Evolutionary conservation across 164 flowering plant genomes (phyloP), one percentile per base, ranked within the genome.

Genomic region (Dillenia turbinata): DNA sequence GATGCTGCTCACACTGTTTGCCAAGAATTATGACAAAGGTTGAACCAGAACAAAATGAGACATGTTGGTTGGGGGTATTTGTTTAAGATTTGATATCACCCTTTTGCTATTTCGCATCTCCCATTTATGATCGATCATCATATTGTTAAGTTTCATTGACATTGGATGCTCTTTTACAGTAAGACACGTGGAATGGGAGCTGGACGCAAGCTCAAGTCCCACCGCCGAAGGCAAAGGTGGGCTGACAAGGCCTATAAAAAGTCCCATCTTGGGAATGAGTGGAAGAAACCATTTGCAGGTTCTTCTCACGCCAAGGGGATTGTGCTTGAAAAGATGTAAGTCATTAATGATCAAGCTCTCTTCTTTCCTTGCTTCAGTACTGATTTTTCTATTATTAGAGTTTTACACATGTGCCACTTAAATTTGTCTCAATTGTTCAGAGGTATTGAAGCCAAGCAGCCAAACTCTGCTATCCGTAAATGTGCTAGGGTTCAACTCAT

Each of bases 131-230:
- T 33, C 7, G 6, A 5, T 33, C 40, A 33, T 33, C 40, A 33
- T 33, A 33, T 5, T 5, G 40, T 26, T 26, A 26, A 33, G 40
- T 33, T 33, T 33, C 40, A 4, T 33, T 33, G 40, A 33, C 40
- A 33, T 33, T 33, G 40, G 40, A 5, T 33, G 6, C 40, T 33
- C 40, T n/a, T 24, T 12, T 65, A 16, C 61, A 70, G 95, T 79
- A 88, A 88, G 79, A 88, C 95, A 59, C 77, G 86, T 61, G 95
- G 95, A 60, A 86, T 83, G 86, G 95, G 95, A 86, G 91, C 95
- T 78, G 95, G 76, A 47, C 89, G 95, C 73, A 88, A 84, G 79
- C 79, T 88, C 63, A 82, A 76, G 75, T 69, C 85, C 69, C 91
- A 86, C 76, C 84, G 91, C 13, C 81, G 85, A 55, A 76, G 67